Conservation (phyloP, 2,329 filamentous ascomycete species). For the Fusarium sp. region DNA sequence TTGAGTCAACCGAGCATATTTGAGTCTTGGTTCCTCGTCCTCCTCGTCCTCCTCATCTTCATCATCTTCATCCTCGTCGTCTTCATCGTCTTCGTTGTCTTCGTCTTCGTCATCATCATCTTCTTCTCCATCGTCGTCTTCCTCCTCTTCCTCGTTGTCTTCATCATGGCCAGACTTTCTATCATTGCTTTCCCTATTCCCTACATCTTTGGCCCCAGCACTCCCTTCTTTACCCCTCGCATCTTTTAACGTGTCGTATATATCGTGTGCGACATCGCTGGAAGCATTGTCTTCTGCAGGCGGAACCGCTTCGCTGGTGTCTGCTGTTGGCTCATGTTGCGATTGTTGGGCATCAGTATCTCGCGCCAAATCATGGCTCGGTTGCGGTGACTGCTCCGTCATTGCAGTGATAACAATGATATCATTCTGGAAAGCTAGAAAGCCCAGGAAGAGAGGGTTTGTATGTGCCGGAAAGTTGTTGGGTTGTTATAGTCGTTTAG, state of each 20-base stretch:
- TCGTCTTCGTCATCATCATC: conserved; percentile 50
- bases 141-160: conserved; percentile 28
- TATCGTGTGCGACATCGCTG: conserved; percentile 47
- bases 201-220: conserved; percentile 16
- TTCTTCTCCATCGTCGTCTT: conserved; percentile 41
- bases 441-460: conserved; percentile 26
- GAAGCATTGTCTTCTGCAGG: conserved; percentile 8
- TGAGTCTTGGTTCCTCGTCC: conserved; percentile 91
- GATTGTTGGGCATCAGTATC: conserved; percentile 33
- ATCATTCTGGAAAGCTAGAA: conserved; percentile 48
- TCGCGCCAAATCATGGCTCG: conserved; percentile 47
- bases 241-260: conserved; percentile 55
- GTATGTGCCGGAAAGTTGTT: conserved; percentile 23
- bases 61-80: conserved; percentile 76
- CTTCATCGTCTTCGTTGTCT: conserved; percentile 63
- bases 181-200: conserved; percentile 16
- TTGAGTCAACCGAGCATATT: conserved; percentile 89
- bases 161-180: conserved; percentile 41
- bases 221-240: neutral
- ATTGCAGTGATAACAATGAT: conserved; percentile 51
- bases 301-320: conserved; percentile 15
- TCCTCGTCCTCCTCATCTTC: conserved; percentile 79
- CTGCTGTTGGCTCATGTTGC: conserved; percentile 35
- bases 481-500: conserved; percentile 8
- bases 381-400: conserved; percentile 57